phyloP scores from a whole-genome alignment of 2,329 filamentous ascomycete species.

The Penicillium psychrosexuale region DNA sequence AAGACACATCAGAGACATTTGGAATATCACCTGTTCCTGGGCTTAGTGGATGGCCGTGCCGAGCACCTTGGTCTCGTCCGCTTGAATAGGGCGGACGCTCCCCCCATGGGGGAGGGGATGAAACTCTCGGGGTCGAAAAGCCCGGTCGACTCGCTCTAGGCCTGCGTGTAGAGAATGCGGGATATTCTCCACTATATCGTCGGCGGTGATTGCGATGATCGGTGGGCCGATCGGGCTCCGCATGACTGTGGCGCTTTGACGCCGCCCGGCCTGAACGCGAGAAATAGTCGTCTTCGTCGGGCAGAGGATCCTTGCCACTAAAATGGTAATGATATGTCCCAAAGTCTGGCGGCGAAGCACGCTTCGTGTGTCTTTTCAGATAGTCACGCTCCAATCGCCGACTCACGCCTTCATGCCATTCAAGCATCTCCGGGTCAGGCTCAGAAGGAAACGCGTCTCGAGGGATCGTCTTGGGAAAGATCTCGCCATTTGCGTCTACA shows the following conservation, averaged over 20 bases:
- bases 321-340: constrained; percentile 29
- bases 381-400: constrained; percentile 65
- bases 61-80: constrained; percentile 22
- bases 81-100: constrained; percentile 18
- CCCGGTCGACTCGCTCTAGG: constrained; percentile 15
- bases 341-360: constrained; percentile 33
- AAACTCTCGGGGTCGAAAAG: constrained; percentile 24
- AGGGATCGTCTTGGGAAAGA: constrained; percentile 61
- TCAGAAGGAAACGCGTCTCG: constrained; percentile 68
- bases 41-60: constrained; percentile 18
- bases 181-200: constrained; percentile 24
- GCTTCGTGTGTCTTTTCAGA: constrained; percentile 39
- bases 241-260: constrained; percentile 18
- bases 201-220: constrained; percentile 22
- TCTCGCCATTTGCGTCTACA: constrained; percentile 61
- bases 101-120: constrained; percentile 27
- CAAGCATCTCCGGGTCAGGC: constrained; percentile 75
- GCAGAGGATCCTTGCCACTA: constrained; percentile 31
- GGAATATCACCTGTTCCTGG: constrained; percentile 20
- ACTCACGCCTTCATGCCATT: constrained; percentile 79
- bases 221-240: constrained; percentile 21
- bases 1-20: constrained; percentile 30
- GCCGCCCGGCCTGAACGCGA: constrained; percentile 12
- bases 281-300: constrained; percentile 25
- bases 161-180: constrained; percentile 16